These are phyloP conservation scores for Edaphochlamys debaryana DNA, from an alignment of 139 green algal genomes.

Conservation along the genomic window DNA sequence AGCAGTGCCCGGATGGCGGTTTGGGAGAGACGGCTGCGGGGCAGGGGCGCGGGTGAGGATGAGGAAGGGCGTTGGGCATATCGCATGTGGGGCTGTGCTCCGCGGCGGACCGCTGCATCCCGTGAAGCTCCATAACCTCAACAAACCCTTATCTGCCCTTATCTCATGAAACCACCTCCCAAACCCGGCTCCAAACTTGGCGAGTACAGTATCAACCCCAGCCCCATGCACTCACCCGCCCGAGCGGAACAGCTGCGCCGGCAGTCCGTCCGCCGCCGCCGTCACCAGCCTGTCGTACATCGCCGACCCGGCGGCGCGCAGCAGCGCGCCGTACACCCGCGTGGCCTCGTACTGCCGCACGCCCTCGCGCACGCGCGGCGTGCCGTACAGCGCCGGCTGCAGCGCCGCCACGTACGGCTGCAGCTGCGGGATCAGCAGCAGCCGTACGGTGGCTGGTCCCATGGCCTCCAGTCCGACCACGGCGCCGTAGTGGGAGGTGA, in stretches of 20 bases:
- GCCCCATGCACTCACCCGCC: background rate
- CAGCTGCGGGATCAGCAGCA: slow-evolving; percentile 83
- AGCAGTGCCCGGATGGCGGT: too few species aligned
- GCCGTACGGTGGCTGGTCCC: slow-evolving; percentile 66
- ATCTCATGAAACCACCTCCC: too few species aligned
- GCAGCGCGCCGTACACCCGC: slow-evolving; percentile 57
- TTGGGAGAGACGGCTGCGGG: background rate
- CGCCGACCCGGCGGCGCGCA: slow-evolving; percentile 42
- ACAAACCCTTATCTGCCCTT: too few species aligned
- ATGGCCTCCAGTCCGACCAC: slow-evolving; percentile 74
- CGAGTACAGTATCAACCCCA: background rate
- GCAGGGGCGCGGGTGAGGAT: background rate
- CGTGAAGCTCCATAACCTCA: background rate
- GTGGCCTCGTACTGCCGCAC: slow-evolving; percentile 53
- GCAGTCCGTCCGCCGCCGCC: slow-evolving; percentile 17
- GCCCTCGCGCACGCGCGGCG: background rate
- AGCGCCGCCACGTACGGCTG: slow-evolving; percentile 69
- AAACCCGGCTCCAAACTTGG: too few species aligned
- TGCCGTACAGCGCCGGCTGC: slow-evolving; percentile 37
- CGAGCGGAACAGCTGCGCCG: slow-evolving; percentile 41
- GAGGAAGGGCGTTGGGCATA: too few species aligned
- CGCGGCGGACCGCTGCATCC: too few species aligned
- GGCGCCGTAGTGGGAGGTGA: slow-evolving; percentile 73
- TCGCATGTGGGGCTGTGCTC: too few species aligned
- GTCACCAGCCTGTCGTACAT: slow-evolving; percentile 55